Evolutionary conservation across 2,329 filamentous ascomycete species (phyloP).

Genomic region (Pseudogymnoascus verrucosus): DNA sequence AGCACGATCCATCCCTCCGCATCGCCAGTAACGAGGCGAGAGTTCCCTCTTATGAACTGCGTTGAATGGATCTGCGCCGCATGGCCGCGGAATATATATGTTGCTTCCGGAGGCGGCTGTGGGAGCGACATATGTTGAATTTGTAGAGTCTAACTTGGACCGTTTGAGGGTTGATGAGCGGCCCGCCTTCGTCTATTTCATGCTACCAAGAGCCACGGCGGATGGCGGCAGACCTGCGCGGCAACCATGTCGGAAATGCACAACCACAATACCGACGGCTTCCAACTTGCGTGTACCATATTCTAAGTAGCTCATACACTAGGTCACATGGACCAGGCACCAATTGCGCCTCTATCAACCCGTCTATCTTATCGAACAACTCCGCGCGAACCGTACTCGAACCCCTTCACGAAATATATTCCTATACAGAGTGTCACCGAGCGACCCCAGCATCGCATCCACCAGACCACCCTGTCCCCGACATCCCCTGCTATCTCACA

Average conservation of each 20-base stretch:
- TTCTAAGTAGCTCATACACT: background rate
- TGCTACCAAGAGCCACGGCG: conserved; percentile 1
- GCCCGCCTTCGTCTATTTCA: conserved; percentile 5
- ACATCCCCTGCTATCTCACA: conserved; percentile 6
- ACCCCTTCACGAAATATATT: background rate
- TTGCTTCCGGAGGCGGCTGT: conserved; percentile 24
- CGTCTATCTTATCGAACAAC: background rate
- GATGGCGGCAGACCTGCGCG: background rate
- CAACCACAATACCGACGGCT: background rate
- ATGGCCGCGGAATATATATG: conserved; percentile 75
- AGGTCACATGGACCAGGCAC: background rate
- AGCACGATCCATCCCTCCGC: conserved; percentile 81
- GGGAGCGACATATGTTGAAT: conserved; percentile 16
- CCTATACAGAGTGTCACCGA: background rate
- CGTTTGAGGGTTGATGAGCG: conserved; percentile 2
- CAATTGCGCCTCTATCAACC: background rate
- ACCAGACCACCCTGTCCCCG: background rate
- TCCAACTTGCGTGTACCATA: background rate
- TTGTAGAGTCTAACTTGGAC: background rate
- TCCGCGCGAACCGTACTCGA: background rate
- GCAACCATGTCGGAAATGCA: background rate
- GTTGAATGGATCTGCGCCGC: conserved; percentile 70
- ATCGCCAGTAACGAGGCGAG: conserved; percentile 76
- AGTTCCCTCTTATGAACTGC: conserved; percentile 63
- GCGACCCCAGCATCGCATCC: background rate